phyloP scores from a whole-genome alignment of 176 grass and related monocot genomes.

The Hyparrhenia diplandra region DNA sequence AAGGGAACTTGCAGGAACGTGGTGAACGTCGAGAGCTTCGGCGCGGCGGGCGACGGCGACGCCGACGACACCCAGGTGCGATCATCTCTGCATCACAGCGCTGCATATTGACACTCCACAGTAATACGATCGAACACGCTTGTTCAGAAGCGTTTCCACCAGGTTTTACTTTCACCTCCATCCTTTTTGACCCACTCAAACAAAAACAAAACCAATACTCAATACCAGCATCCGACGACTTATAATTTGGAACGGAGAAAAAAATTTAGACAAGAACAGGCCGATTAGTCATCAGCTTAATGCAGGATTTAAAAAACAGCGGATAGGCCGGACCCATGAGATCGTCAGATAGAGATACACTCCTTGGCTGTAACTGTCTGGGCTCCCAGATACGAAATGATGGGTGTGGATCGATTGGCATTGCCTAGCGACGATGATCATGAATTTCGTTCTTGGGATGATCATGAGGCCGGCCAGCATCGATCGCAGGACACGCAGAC shows the following conservation, averaged over 20 bases:
- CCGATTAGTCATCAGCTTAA: too few relatives aligned
- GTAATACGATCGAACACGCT: not conserved
- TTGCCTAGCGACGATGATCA: not conserved
- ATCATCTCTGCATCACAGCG: not conserved
- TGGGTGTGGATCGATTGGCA: not conserved
- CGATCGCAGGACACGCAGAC: too few relatives aligned
- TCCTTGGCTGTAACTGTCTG: not conserved
- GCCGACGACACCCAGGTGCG: slow-evolving; percentile 77
- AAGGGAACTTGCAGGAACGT: slow-evolving; percentile 30
- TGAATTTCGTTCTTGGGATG: not conserved
- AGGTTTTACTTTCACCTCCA: not conserved
- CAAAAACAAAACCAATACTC: too few relatives aligned
- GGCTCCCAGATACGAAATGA: not conserved
- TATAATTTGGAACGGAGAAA: too few relatives aligned
- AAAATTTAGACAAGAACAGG: not conserved
- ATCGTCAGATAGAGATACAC: not conserved
- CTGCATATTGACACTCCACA: not conserved
- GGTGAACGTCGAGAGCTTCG: slow-evolving; percentile 82
- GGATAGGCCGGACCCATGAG: not conserved
- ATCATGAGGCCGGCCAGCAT: not conserved
- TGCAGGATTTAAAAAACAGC: too few relatives aligned
- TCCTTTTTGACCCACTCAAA: not conserved
- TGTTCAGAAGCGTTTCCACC: not conserved
- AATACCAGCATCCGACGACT: not conserved
- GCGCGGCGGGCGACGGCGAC: slow-evolving; percentile 59